These are phyloP conservation scores for Colletotrichum cuscutae DNA, from an alignment of 2,329 filamentous ascomycete genomes.

Conservation along the genomic window DNA sequence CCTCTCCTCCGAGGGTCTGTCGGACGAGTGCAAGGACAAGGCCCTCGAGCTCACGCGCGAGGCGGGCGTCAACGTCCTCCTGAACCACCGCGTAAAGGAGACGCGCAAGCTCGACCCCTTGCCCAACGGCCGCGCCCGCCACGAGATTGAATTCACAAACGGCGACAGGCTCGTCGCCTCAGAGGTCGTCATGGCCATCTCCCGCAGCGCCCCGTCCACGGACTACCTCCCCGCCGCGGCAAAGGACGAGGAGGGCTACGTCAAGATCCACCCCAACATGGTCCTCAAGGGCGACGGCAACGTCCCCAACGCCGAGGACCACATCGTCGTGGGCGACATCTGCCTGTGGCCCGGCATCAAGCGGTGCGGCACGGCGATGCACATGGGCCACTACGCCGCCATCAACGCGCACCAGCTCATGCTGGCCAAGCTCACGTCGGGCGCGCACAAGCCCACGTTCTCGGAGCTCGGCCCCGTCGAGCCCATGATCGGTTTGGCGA, in stretches of 20 bases:
- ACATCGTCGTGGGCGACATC: conserved; percentile 78
- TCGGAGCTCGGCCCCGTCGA: conserved; percentile 63
- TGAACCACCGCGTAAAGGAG: conserved; percentile 67
- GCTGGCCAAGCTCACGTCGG: conserved; percentile 50
- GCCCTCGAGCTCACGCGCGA: conserved; percentile 68
- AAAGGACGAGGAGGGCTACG: conserved; percentile 72
- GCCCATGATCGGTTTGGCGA: conserved; percentile 76
- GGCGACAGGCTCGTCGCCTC: conserved; percentile 69
- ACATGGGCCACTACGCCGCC: conserved; percentile 74
- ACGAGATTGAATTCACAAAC: conserved; percentile 68
- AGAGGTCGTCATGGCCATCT: conserved; percentile 76
- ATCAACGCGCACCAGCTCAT: conserved; percentile 75
- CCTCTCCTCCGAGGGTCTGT: conserved; percentile 78
- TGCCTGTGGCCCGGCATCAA: conserved; percentile 82
- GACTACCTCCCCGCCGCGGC: conserved; percentile 68
- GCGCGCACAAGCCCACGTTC: conserved; percentile 53
- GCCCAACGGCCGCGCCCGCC: conserved; percentile 49
- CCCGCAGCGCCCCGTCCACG: conserved; percentile 70
- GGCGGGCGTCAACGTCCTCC: conserved; percentile 71
- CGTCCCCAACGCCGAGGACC: conserved; percentile 66
- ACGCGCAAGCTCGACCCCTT: conserved; percentile 54
- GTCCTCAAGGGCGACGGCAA: conserved; percentile 60
- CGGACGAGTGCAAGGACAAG: conserved; percentile 74
- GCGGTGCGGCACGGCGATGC: conserved; percentile 80
- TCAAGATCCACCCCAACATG: conserved; percentile 69